A percentile compares a stretch with the other conserved stretches of the same genome.
These are phyloP conservation scores for Phialemonium atrogriseum DNA, from an alignment of 2,329 filamentous ascomycete genomes.

Conservation along the genomic window DNA sequence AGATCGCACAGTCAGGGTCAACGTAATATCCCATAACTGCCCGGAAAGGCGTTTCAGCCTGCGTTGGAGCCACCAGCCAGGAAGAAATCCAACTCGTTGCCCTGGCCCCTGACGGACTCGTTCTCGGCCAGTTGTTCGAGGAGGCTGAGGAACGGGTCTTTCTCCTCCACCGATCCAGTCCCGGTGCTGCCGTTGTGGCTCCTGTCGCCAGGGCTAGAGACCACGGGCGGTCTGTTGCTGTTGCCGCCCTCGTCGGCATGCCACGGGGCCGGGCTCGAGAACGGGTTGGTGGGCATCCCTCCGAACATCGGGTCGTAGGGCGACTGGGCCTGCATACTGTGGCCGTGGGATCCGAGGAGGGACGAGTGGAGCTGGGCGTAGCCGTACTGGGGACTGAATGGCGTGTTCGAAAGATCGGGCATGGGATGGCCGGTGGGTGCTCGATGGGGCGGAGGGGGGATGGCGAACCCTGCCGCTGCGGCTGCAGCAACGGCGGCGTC, in stretches of 20 bases:
- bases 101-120: slow-evolving; percentile 59
- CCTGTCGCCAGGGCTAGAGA: slow-evolving; percentile 35
- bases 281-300: slow-evolving; percentile 42
- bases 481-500: slow-evolving; percentile 25
- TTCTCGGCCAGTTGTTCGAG: slow-evolving; percentile 79
- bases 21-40: too few species aligned
- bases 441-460: slow-evolving; percentile 16
- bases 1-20: too few species aligned
- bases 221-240: too few species aligned
- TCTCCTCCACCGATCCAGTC: slow-evolving; percentile 50
- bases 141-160: slow-evolving; percentile 72
- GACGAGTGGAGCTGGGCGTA: slow-evolving; percentile 19
- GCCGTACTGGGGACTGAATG: slow-evolving; percentile 35
- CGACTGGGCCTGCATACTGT: slow-evolving; percentile 20
- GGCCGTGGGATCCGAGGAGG: slow-evolving; percentile 18
- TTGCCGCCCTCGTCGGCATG: slow-evolving; percentile 28
- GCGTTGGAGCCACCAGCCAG: slow-evolving; percentile 25
- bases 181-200: slow-evolving; percentile 43
- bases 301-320: slow-evolving; percentile 54
- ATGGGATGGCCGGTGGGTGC: slow-evolving; percentile 15
- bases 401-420: slow-evolving; percentile 19
- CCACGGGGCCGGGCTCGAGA: slow-evolving; percentile 44
- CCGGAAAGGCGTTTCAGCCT: too few species aligned
- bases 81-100: slow-evolving; percentile 74
- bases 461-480: slow-evolving; percentile 27